These are phyloP conservation scores for Lachnellula cervina DNA, from an alignment of 2,329 filamentous ascomycete species.

Conservation along the genomic window DNA sequence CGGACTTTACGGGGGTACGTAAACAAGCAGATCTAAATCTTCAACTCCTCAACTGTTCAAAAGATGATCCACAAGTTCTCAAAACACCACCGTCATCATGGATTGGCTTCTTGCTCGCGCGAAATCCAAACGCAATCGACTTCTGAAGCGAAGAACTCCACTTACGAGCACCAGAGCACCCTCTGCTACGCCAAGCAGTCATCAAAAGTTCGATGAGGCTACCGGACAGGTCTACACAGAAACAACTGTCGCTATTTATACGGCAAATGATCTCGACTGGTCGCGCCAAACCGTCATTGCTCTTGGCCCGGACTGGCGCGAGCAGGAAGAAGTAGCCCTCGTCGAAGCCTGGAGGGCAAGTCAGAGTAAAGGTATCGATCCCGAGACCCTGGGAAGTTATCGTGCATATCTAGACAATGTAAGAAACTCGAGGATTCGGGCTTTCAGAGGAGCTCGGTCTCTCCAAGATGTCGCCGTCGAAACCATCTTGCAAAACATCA, in stretches of 20 bases:
- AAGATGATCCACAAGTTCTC: neutral
- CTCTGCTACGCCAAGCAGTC: neutral
- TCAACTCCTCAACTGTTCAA: neutral
- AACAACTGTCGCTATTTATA: conserved; percentile 15
- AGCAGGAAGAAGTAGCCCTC: conserved; percentile 3
- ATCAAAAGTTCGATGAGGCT: conserved; percentile 22
- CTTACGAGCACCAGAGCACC: neutral
- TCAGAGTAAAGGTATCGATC: neutral
- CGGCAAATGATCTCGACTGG: conserved; percentile 20
- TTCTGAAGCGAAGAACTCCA: neutral
- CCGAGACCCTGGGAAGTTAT: conserved; percentile 2
- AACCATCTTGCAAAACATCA: conserved; percentile 20
- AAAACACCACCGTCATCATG: neutral
- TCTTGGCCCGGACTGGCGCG: conserved; percentile 6
- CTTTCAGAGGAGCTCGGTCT: conserved; percentile 17
- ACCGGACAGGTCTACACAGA: conserved; percentile 29
- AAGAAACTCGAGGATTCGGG: conserved; percentile 6
- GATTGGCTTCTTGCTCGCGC: conserved; percentile 3
- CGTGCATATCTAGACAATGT: conserved; percentile 6
- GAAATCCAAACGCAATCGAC: conserved; percentile 3
- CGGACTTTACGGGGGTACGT: neutral
- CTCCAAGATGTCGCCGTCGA: conserved; percentile 22
- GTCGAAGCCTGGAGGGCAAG: neutral
- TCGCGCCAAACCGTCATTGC: conserved; percentile 7
- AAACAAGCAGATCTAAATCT: neutral